Conservation (phyloP, 2,329 filamentous ascomycete species). For the Ascosphaera pollenicola region DNA sequence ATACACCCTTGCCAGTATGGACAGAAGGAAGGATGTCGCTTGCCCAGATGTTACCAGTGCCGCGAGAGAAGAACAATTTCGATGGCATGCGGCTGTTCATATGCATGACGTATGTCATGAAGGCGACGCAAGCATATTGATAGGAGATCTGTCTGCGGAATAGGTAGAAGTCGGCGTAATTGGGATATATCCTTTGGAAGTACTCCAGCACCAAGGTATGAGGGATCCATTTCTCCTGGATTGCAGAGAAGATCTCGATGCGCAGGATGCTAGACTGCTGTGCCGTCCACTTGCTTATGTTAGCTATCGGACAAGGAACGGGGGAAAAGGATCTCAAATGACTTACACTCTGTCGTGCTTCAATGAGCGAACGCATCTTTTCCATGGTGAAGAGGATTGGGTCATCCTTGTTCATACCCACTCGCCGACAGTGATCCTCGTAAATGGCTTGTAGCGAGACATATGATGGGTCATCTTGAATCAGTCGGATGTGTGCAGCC, state of each 20-base stretch:
- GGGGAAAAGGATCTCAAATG: background rate
- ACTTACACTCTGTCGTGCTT: constrained; percentile 37
- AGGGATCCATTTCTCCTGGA: constrained; percentile 84
- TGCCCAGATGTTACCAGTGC: constrained; percentile 86
- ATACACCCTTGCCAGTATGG: constrained; percentile 62
- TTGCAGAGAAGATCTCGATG: constrained; percentile 80
- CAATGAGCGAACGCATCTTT: constrained; percentile 57
- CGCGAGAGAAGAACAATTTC: constrained; percentile 78
- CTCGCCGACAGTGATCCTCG: constrained; percentile 82
- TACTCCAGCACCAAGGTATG: constrained; percentile 65
- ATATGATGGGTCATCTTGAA: constrained; percentile 88
- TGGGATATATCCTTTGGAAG: constrained; percentile 71
- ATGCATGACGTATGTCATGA: constrained; percentile 97
- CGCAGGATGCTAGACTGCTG: constrained; percentile 53
- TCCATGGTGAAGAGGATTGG: constrained; percentile 91
- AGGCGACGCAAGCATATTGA: constrained; percentile 82
- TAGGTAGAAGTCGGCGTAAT: constrained; percentile 89
- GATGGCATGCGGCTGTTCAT: constrained; percentile 92
- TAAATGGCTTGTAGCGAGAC: constrained; percentile 88
- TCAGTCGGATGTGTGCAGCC: constrained; percentile 80
- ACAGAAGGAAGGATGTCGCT: constrained; percentile 84
- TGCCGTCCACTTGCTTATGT: constrained; percentile 14
- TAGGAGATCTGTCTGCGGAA: constrained; percentile 96
- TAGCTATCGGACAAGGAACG: background rate
- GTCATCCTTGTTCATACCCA: constrained; percentile 79